phyloP scores from a whole-genome alignment of 192 early-diverging fungal species.

The Backusella circina region DNA sequence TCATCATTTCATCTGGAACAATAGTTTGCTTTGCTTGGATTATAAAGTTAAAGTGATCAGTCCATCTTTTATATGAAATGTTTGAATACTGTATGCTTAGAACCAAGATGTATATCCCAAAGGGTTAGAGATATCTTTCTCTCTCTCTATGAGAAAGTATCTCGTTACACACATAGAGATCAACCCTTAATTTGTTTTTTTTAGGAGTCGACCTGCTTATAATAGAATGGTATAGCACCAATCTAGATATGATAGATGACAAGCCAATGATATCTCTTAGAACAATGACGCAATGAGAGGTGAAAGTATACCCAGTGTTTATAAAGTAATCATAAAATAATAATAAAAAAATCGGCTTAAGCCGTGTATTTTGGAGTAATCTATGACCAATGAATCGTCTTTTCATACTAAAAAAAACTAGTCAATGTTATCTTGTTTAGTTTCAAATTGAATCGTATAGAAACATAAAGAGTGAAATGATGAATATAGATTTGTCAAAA shows the following conservation, averaged over 20 bases:
- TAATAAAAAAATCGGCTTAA: not conserved
- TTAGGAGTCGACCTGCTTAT: not conserved
- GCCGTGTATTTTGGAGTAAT: not conserved
- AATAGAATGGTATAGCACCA: not conserved
- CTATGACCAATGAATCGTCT: not conserved
- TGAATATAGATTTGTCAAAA: not conserved
- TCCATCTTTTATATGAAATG: not conserved
- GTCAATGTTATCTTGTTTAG: not conserved
- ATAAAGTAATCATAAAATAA: not conserved
- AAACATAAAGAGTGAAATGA: not conserved
- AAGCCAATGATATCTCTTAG: not conserved
- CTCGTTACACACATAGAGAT: not conserved
- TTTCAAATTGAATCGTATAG: not conserved
- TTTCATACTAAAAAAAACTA: not conserved
- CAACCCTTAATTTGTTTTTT: not conserved
- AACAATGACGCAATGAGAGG: constrained; percentile 1
- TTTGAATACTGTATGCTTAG: not conserved
- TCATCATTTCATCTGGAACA: not conserved
- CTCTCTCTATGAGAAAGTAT: not conserved
- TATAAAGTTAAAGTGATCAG: not conserved
- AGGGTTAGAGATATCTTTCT: not conserved
- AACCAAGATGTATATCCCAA: not conserved
- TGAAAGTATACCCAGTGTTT: not conserved
- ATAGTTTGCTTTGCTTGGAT: not conserved
- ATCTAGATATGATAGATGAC: constrained; percentile 1